These are phyloP conservation scores for Yueomyces sp. DNA, from an alignment of 805 yeast species.

Conservation along the genomic window DNA sequence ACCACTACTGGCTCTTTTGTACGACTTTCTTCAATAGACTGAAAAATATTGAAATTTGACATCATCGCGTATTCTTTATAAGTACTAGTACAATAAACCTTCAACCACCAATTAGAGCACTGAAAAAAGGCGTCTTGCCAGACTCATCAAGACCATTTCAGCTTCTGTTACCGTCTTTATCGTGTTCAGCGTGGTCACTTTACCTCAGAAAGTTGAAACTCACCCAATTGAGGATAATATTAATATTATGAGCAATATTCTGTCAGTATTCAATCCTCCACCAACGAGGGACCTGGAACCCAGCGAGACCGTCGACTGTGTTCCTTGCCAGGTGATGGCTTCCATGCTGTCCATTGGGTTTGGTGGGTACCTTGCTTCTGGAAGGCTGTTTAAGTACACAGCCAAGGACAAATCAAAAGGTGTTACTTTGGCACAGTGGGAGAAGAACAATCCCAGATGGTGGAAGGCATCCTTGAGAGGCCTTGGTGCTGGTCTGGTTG, in stretches of 20 bases:
- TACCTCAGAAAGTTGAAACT: too few relatives aligned
- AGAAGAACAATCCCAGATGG: constrained; percentile 37
- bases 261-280: constrained; percentile 39
- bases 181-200: too few relatives aligned
- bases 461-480: constrained; percentile 45
- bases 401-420: constrained; percentile 27
- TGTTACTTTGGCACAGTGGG: constrained; percentile 20
- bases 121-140: too few relatives aligned
- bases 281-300: constrained; percentile 30
- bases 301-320: constrained; percentile 38
- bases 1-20: too few relatives aligned
- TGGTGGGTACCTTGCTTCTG: constrained; percentile 50
- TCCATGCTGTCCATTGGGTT: constrained; percentile 43
- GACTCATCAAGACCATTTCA: too few relatives aligned
- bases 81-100: too few relatives aligned
- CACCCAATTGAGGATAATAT: too few relatives aligned
- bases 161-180: too few relatives aligned
- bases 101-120: too few relatives aligned
- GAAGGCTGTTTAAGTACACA: constrained; percentile 37
- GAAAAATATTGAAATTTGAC: too few relatives aligned
- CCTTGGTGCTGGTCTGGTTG: constrained; percentile 40
- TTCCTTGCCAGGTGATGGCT: constrained; percentile 58
- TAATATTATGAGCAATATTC: constrained; percentile 27
- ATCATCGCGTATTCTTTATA: too few relatives aligned
- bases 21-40: too few relatives aligned